Evolutionary conservation across 306 rosid species (phyloP).

Genomic region (Adenanthera pavonina): DNA sequence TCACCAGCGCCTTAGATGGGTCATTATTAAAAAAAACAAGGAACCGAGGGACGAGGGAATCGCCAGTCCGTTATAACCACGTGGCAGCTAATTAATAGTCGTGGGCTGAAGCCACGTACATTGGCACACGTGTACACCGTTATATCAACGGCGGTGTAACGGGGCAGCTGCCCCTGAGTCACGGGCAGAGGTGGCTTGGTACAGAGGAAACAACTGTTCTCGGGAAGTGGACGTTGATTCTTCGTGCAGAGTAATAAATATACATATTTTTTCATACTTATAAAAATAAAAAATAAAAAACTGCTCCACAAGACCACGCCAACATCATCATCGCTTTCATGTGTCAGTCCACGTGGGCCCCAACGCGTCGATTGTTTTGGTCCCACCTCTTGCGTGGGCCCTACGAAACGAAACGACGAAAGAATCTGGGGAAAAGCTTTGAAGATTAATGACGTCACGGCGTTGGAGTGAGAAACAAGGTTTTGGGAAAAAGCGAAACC

Average conservation of each 20-base stretch:
- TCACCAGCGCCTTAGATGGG: neutral
- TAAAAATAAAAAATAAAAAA: neutral
- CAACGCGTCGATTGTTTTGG: constrained; percentile 15
- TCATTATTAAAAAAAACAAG: neutral
- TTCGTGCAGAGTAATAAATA: neutral
- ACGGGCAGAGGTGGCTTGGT: constrained; percentile 27
- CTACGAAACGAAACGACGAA: constrained; percentile 58
- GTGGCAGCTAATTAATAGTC: constrained; percentile 35
- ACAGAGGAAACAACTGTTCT: constrained; percentile 43
- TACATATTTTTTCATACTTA: too few relatives aligned
- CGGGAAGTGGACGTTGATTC: constrained; percentile 34
- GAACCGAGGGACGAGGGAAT: constrained; percentile 3
- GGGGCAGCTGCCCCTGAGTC: constrained; percentile 38
- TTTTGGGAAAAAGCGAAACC: constrained; percentile 63
- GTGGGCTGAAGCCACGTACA: constrained; percentile 21
- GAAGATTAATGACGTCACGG: constrained; percentile 46
- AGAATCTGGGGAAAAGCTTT: constrained; percentile 45
- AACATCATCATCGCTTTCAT: constrained; percentile 34
- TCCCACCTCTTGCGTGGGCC: constrained; percentile 34
- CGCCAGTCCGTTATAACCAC: constrained; percentile 18
- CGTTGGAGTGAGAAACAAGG: constrained; percentile 54
- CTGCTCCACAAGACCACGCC: constrained; percentile 25
- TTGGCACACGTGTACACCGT: constrained; percentile 48
- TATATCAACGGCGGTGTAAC: neutral
- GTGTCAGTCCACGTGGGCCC: constrained; percentile 45